Evolutionary conservation across 2,329 filamentous ascomycete species (phyloP).

Genomic region (Bertia moriformis): DNA sequence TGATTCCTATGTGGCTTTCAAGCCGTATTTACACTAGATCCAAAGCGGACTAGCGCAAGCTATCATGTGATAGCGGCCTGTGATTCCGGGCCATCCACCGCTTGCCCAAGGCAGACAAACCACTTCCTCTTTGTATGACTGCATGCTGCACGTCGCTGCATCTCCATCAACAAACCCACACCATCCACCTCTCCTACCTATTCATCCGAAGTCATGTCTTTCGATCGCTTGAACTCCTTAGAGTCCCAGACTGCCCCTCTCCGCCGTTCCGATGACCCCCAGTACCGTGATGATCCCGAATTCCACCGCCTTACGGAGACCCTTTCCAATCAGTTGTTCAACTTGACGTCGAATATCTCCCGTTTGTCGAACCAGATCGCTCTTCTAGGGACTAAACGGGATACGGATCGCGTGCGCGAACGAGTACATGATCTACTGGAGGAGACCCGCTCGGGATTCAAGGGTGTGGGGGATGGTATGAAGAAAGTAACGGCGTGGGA

Average conservation of each 20-base stretch:
- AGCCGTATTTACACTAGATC: not conserved
- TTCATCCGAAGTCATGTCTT: not conserved
- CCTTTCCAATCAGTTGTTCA: constrained; percentile 78
- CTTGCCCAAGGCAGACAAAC: no score
- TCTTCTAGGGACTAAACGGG: constrained; percentile 75
- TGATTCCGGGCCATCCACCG: not conserved
- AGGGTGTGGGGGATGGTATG: constrained; percentile 80
- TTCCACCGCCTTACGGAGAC: constrained; percentile 72
- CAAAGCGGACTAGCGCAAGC: not conserved
- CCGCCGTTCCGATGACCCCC: constrained; percentile 13
- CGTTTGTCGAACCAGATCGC: constrained; percentile 72
- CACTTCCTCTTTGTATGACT: no score
- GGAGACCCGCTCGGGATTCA: constrained; percentile 74
- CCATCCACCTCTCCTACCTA: not conserved
- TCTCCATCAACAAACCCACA: no score
- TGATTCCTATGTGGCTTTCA: no score
- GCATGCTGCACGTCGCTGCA: no score
- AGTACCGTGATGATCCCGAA: constrained; percentile 79
- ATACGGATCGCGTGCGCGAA: constrained; percentile 81
- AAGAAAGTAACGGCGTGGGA: constrained; percentile 84
- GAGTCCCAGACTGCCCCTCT: constrained; percentile 40
- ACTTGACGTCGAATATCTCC: constrained; percentile 74
- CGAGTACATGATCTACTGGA: constrained; percentile 77
- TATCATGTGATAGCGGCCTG: not conserved
- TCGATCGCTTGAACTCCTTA: constrained; percentile 51